phyloP scores from a whole-genome alignment of 2,329 filamentous ascomycete species.

The Emergomyces pasteurianus region DNA sequence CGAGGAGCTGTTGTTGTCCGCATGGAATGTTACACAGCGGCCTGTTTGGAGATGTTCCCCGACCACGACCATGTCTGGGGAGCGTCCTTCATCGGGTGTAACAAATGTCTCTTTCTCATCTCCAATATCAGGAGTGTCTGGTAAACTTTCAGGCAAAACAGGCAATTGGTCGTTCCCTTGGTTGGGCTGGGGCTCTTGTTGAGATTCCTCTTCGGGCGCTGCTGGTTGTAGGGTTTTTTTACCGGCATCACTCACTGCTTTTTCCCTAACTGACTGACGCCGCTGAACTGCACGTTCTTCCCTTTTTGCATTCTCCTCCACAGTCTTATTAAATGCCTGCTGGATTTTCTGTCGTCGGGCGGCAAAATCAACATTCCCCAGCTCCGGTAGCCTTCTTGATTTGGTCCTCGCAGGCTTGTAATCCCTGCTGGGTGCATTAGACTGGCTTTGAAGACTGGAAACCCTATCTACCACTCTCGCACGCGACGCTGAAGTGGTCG shows the following conservation, averaged over 20 bases:
- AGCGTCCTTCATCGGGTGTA: conserved; percentile 11
- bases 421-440: conserved; percentile 22
- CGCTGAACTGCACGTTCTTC: conserved; percentile 44
- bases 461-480: conserved; percentile 52
- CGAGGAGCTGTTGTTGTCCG: not conserved
- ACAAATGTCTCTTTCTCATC: conserved; percentile 10
- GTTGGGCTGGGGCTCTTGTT: not conserved
- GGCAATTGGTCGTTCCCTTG: conserved; percentile 11
- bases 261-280: conserved; percentile 25
- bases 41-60: not conserved
- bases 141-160: not conserved
- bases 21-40: not conserved
- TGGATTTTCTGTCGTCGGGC: conserved; percentile 72
- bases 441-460: conserved; percentile 29
- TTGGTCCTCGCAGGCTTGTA: conserved; percentile 22
- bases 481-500: conserved; percentile 59
- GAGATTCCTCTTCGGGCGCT: not conserved
- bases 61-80: conserved; percentile 3
- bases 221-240: not conserved
- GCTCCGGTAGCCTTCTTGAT: conserved; percentile 40
- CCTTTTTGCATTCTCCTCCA: conserved; percentile 52
- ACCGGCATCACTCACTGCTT: conserved; percentile 36
- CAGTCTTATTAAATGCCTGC: conserved; percentile 73
- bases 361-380: conserved; percentile 74
- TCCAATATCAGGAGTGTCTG: not conserved